Conservation (phyloP, 176 grass and related monocot species). For the Oryza glumipatula region DNA sequence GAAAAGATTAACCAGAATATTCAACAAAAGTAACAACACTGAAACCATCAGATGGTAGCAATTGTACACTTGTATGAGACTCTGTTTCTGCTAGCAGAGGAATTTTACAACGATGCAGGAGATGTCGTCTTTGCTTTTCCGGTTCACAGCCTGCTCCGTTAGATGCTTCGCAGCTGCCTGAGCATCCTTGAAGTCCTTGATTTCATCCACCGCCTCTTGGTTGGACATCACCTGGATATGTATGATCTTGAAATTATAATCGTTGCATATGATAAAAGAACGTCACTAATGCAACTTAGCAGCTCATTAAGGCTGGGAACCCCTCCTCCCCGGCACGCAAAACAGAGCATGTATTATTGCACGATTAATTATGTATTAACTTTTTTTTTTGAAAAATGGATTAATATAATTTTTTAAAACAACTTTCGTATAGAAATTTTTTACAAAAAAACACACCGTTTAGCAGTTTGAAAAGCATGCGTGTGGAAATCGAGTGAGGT, state of each 20-base stretch:
- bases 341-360: too few species aligned
- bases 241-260: not conserved
- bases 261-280: not conserved
- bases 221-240: constrained; percentile 82
- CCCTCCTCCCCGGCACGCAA: too few species aligned
- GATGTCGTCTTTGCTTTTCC: constrained; percentile 96
- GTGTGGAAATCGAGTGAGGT: too few species aligned
- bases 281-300: not conserved
- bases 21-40: not conserved
- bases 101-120: constrained; percentile 87
- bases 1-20: constrained; percentile 29
- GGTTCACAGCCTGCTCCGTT: constrained; percentile 64
- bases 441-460: too few species aligned
- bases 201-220: constrained; percentile 77
- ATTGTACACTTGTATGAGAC: constrained; percentile 18
- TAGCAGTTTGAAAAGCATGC: too few species aligned
- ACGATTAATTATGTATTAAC: too few species aligned
- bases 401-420: too few species aligned
- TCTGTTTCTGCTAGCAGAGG: constrained; percentile 49
- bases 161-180: constrained; percentile 79
- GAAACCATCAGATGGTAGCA: constrained; percentile 17
- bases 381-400: too few species aligned
- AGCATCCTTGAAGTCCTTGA: constrained; percentile 82
- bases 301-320: not conserved
- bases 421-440: too few species aligned